These are phyloP conservation scores for Pythium pyrilobum DNA, from an alignment of 352 stramenopile species.

Conservation along the genomic window DNA sequence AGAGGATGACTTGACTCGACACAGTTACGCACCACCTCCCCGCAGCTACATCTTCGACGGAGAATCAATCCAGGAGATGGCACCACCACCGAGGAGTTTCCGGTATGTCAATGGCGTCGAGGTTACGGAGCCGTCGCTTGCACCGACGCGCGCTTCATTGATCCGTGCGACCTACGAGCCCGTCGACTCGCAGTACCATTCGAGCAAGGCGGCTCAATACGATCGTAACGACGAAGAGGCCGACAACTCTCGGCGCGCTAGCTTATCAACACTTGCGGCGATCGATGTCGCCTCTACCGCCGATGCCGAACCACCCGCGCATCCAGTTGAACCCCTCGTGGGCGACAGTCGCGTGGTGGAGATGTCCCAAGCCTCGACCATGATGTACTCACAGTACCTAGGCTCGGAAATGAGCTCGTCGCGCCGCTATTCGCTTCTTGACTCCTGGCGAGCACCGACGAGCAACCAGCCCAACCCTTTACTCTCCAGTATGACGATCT, in stretches of 20 bases:
- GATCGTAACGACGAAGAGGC: slow-evolving; percentile 41
- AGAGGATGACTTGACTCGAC: slow-evolving; percentile 14
- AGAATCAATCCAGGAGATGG: slow-evolving; percentile 45
- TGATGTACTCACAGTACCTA: slow-evolving; percentile 4
- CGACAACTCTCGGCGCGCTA: slow-evolving; percentile 16
- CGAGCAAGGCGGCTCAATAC: slow-evolving; percentile 65
- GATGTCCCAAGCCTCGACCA: slow-evolving; percentile 1
- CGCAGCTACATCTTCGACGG: slow-evolving; percentile 71
- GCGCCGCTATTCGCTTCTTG: slow-evolving; percentile 63
- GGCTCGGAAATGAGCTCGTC: slow-evolving; percentile 23
- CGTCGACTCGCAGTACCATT: slow-evolving; percentile 64
- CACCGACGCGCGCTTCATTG: slow-evolving; percentile 44
- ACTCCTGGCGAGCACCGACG: slow-evolving; percentile 61
- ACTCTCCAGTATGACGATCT: slow-evolving; percentile 71
- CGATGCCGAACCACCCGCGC: neutral
- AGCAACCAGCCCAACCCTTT: slow-evolving; percentile 51
- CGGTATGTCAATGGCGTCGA: slow-evolving; percentile 31
- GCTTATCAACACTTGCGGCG: slow-evolving; percentile 2
- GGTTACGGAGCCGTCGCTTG: slow-evolving; percentile 26
- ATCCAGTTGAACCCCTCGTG: neutral
- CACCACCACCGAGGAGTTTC: slow-evolving; percentile 52
- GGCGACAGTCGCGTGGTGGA: neutral
- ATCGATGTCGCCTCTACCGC: neutral
- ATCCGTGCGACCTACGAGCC: slow-evolving; percentile 64
- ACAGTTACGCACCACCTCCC: slow-evolving; percentile 37